These are phyloP conservation scores for Citrullus colocynthis DNA, from an alignment of 306 rosid genomes.

Conservation along the genomic window DNA sequence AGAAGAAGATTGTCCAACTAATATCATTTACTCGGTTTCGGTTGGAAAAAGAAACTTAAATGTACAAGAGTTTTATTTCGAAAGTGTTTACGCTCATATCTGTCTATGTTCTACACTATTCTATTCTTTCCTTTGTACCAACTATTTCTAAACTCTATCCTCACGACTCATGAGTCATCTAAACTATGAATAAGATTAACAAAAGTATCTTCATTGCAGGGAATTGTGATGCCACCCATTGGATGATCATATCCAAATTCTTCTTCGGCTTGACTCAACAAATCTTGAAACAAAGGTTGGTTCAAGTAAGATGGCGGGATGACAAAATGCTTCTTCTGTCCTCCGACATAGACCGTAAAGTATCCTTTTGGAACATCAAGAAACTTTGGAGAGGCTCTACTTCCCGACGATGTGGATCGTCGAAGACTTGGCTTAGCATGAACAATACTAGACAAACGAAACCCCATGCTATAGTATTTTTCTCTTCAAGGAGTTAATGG, in stretches of 20 bases:
- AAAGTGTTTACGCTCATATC: not conserved
- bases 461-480: conserved; percentile 12
- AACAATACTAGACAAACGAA: conserved; percentile 6
- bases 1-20: not conserved
- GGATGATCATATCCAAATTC: conserved; percentile 30
- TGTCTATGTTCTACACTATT: not conserved
- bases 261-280: conserved; percentile 23
- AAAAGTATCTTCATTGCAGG: conserved; percentile 12
- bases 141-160: not conserved
- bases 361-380: conserved; percentile 14
- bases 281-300: conserved; percentile 21
- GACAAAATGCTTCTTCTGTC: conserved; percentile 19
- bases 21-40: not conserved
- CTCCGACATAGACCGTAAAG: conserved; percentile 28
- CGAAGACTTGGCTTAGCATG: conserved; percentile 1
- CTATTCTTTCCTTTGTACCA: not conserved
- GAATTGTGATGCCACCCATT: conserved; percentile 31
- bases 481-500: not conserved
- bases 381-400: not conserved
- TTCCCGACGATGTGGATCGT: not conserved
- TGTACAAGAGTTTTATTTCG: not conserved
- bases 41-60: not conserved
- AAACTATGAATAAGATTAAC: not conserved
- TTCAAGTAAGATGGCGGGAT: conserved; percentile 28
- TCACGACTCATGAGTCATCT: not conserved